Conservation (phyloP, 1,284 basidiomycete species). For the Irpex rosettiformis region DNA sequence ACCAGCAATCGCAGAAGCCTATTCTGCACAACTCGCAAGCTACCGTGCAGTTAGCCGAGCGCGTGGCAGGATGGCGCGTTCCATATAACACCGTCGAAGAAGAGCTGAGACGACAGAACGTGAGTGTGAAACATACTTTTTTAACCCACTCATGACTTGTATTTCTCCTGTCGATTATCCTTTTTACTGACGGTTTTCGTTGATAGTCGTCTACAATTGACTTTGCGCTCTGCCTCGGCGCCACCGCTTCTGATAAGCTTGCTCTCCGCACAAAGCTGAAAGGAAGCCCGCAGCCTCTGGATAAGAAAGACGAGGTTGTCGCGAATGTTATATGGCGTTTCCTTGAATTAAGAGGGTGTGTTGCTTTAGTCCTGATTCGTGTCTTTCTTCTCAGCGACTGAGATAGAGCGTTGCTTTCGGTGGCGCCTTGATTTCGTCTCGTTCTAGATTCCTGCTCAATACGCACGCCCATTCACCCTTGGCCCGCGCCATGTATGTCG, state of each 20-base stretch:
- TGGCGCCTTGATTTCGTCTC: slow-evolving; percentile 15
- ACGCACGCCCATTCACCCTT: slow-evolving; percentile 87
- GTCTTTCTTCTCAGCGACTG: slow-evolving; percentile 7
- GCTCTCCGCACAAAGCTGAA: slow-evolving; percentile 75
- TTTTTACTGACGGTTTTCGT: neutral
- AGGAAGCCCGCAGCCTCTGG: slow-evolving; percentile 53
- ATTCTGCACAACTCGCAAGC: slow-evolving; percentile 75
- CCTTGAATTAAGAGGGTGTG: slow-evolving; percentile 88
- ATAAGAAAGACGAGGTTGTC: slow-evolving; percentile 98
- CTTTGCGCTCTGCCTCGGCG: slow-evolving; percentile 91
- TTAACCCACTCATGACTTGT: slow-evolving; percentile 1
- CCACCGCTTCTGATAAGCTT: slow-evolving; percentile 76
- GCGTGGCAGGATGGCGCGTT: slow-evolving; percentile 93
- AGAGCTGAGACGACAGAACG: slow-evolving; percentile 93
- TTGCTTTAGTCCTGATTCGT: slow-evolving; percentile 25
- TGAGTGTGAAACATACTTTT: slow-evolving; percentile 41
- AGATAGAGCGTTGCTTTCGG: slow-evolving; percentile 11
- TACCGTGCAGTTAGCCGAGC: slow-evolving; percentile 84
- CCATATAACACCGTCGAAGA: slow-evolving; percentile 86
- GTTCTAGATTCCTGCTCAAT: slow-evolving; percentile 76
- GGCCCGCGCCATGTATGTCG: slow-evolving; percentile 87
- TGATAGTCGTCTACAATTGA: slow-evolving; percentile 93
- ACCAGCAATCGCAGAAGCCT: slow-evolving; percentile 39
- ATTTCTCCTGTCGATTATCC: slow-evolving; percentile 1
- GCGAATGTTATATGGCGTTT: slow-evolving; percentile 99